Evolutionary conservation across 106 monocot genomes (phyloP).

Genomic region (Vanilla planifolia): DNA sequence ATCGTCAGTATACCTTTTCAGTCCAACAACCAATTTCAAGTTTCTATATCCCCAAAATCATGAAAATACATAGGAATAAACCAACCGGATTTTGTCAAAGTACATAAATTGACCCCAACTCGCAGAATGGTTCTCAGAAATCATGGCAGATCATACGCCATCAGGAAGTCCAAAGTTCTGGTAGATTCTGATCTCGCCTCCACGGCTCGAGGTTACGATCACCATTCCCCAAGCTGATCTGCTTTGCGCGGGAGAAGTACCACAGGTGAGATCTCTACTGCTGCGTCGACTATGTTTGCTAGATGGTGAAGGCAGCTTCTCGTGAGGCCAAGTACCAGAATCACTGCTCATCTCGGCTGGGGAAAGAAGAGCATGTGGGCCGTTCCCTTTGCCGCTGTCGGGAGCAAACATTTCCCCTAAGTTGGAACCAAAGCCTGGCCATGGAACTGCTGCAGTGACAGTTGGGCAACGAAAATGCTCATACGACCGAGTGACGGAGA

Average conservation of each 20-base stretch:
- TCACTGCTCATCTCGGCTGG: conserved; percentile 6
- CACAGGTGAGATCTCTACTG: conserved; percentile 4
- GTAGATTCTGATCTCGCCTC: conserved; percentile 34
- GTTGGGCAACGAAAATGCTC: conserved; percentile 34
- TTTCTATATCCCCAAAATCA: no score
- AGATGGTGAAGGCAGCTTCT: conserved; percentile 24
- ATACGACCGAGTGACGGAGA: conserved; percentile 22
- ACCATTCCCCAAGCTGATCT: conserved; percentile 49
- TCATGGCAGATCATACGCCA: not conserved
- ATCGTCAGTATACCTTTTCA: no score
- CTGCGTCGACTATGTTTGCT: not conserved
- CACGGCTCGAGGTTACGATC: conserved; percentile 42
- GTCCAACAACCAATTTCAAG: no score
- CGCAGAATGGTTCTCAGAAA: no score
- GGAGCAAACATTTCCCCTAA: not conserved
- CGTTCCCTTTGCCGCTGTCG: not conserved
- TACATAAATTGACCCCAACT: no score
- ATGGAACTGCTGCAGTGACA: conserved; percentile 41
- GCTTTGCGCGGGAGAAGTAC: conserved; percentile 4
- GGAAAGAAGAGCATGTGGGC: no score
- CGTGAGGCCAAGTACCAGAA: conserved; percentile 37
- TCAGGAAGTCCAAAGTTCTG: conserved; percentile 42
- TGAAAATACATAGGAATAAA: no score
- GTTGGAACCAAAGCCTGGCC: conserved; percentile 10
- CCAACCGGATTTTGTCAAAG: no score